phyloP scores from a whole-genome alignment of 2,329 filamentous ascomycete species.

The Reticulascus tulasneorum region DNA sequence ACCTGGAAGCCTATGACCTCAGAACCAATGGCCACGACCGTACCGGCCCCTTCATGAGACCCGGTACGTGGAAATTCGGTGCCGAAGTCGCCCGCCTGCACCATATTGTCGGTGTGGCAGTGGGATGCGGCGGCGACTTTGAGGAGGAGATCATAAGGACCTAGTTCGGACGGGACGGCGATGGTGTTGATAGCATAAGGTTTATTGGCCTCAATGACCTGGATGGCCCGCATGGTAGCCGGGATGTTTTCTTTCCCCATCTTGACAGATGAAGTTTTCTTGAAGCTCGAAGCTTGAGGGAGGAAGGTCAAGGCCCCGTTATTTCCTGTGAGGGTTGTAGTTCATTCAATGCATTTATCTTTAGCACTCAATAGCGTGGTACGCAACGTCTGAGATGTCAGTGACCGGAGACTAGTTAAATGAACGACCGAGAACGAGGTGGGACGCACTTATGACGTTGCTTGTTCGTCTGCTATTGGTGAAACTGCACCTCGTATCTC shows the following conservation, averaged over 20 bases:
- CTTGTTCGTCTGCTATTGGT: too few species aligned
- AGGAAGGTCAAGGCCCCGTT: too few species aligned
- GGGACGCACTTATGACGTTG: too few species aligned
- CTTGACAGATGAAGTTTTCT: background rate
- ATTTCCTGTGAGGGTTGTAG: too few species aligned
- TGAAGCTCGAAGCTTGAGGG: too few species aligned
- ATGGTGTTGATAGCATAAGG: constrained; percentile 51
- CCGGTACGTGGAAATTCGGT: constrained; percentile 46
- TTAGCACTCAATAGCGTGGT: too few species aligned
- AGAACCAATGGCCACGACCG: constrained; percentile 43
- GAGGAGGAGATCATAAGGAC: constrained; percentile 52
- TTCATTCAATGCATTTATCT: too few species aligned
- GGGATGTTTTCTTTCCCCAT: constrained; percentile 13
- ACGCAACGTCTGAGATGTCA: too few species aligned
- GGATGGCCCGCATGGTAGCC: constrained; percentile 25
- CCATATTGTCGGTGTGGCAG: constrained; percentile 61
- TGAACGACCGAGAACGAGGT: too few species aligned
- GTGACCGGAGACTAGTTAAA: too few species aligned
- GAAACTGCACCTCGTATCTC: too few species aligned
- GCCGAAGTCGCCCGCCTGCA: constrained; percentile 43
- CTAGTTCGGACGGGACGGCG: constrained; percentile 41
- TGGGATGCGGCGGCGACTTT: constrained; percentile 57
- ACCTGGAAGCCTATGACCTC: constrained; percentile 36
- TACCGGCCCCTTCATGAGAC: constrained; percentile 55
- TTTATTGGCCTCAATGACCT: constrained; percentile 40